phyloP scores from a whole-genome alignment of 495 filamentous ascomycete genomes.

The Podospora fimiseda region DNA sequence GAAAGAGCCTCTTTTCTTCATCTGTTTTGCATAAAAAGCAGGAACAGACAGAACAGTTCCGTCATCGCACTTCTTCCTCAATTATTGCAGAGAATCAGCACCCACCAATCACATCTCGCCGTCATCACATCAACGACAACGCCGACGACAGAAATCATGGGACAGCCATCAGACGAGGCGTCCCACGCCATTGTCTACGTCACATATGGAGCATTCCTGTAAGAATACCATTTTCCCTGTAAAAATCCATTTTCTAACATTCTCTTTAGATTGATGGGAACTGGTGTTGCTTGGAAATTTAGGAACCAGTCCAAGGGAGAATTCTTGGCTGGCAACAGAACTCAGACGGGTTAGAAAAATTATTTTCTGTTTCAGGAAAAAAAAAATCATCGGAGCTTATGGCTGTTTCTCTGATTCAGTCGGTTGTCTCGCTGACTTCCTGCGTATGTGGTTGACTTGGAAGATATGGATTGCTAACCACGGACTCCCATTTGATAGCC shows the following conservation, averaged over 20 bases:
- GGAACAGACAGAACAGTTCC: too few relatives aligned
- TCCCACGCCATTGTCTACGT: conserved; percentile 73
- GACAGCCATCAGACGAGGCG: conserved; percentile 59
- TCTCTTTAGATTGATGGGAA: conserved; percentile 53
- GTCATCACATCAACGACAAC: background rate
- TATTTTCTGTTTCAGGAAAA: background rate
- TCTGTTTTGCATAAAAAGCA: too few relatives aligned
- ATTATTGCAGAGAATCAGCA: background rate
- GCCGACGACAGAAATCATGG: conserved; percentile 41
- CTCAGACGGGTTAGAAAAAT: conserved; percentile 62
- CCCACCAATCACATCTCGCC: background rate
- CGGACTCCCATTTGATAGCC: conserved; percentile 39
- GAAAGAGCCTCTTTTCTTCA: too few relatives aligned
- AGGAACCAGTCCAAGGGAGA: conserved; percentile 62
- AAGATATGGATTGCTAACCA: conserved; percentile 20
- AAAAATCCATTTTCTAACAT: conserved; percentile 29
- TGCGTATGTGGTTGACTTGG: too few relatives aligned
- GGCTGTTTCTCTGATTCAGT: too few relatives aligned
- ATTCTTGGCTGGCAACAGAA: conserved; percentile 63
- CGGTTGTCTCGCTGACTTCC: too few relatives aligned
- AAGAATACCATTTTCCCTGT: conserved; percentile 17
- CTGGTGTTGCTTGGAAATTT: conserved; percentile 60
- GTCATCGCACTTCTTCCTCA: too few relatives aligned
- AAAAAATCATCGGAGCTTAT: background rate
- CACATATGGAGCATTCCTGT: conserved; percentile 68